phyloP scores from a whole-genome alignment of 495 filamentous ascomycete species.

The Barbatosphaeria neglecta region DNA sequence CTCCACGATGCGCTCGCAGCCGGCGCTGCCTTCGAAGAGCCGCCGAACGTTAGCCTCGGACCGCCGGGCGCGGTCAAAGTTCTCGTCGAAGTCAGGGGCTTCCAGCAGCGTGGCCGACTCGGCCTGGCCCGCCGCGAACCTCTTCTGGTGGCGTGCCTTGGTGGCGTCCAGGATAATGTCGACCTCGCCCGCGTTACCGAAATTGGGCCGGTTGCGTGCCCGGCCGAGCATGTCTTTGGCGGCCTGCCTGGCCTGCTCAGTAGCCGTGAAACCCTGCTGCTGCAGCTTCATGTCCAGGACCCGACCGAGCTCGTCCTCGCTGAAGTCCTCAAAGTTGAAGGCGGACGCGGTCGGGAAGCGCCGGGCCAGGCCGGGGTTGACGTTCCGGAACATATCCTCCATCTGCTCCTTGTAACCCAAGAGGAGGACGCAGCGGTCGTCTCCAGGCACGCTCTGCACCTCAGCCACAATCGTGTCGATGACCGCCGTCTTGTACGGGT shows the following conservation, averaged over 20 bases:
- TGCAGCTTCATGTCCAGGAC: constrained; percentile 51
- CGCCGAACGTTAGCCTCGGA: constrained; percentile 38
- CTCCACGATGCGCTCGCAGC: constrained; percentile 49
- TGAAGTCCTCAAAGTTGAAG: constrained; percentile 65
- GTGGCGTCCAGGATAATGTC: constrained; percentile 53
- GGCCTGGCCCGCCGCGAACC: constrained; percentile 18
- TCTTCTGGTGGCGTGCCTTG: constrained; percentile 46
- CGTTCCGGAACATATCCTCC: constrained; percentile 66
- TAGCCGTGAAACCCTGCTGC: constrained; percentile 30
- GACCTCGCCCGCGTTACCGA: constrained; percentile 52
- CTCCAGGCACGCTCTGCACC: constrained; percentile 63
- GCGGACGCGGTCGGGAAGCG: constrained; percentile 55
- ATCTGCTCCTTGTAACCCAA: constrained; percentile 72
- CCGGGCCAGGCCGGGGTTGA: constrained; percentile 62
- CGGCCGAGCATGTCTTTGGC: constrained; percentile 40
- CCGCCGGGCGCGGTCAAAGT: constrained; percentile 45
- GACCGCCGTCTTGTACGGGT: constrained; percentile 53
- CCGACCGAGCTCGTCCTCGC: constrained; percentile 38
- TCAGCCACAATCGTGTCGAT: constrained; percentile 77
- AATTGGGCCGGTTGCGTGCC: constrained; percentile 44
- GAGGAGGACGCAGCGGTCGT: constrained; percentile 67
- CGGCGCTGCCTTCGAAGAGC: constrained; percentile 57
- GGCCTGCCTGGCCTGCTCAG: constrained; percentile 26
- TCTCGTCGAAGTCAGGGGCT: constrained; percentile 54
- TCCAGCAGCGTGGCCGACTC: constrained; percentile 27